Evolutionary conservation across 768 basidiomycete genomes (phyloP), one percentile per base, ranked within the genome.

Genomic region (Kwoniella botswanensis): DNA sequence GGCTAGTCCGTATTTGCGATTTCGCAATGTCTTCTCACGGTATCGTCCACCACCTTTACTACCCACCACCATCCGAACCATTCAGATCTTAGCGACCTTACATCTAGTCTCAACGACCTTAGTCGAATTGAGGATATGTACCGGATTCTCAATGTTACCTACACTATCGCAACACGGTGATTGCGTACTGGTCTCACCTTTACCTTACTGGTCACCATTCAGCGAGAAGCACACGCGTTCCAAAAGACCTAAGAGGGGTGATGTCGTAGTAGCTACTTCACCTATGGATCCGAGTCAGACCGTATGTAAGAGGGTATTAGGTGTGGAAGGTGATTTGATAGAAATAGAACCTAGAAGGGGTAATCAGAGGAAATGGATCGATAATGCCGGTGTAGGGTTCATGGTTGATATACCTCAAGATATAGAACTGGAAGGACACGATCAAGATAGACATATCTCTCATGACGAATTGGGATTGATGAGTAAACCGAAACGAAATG

Each of bases 301-400:
- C 35, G 88, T 96, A 44, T 95, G 93, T 85, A 98, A 98, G 85
- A 89, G 96, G 53, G 85, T 98, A 12, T 87, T 96, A 44, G 96
- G 94, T 1, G 85, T 98, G 24, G 91, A 94, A 24, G 95, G 96
- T 4, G 96, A 98, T 83, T 85, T 90, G 44, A 82, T 98, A 41
- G 93, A 93, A 71, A 91, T 94, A 22, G 94, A 98, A 81, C 95
- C 95, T 21, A 67, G 77, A n/a, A 68, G 82, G 50, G 79, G 74
- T 21, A 46, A 73, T 46, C 65, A 56, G 12, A 71, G 57, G 67
- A 71, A 63, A 50, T 74, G 61, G 76, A 60, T 41, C 41, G 72
- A 55, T 41, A 63, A 52, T 56, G 59, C 65, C 10, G 69, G 68
- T 26, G 43, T 56, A 50, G 69, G 62, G 18, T 70, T 64, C 57